Conservation (phyloP, 176 grass and related monocot genomes). For the Oryza punctata region DNA sequence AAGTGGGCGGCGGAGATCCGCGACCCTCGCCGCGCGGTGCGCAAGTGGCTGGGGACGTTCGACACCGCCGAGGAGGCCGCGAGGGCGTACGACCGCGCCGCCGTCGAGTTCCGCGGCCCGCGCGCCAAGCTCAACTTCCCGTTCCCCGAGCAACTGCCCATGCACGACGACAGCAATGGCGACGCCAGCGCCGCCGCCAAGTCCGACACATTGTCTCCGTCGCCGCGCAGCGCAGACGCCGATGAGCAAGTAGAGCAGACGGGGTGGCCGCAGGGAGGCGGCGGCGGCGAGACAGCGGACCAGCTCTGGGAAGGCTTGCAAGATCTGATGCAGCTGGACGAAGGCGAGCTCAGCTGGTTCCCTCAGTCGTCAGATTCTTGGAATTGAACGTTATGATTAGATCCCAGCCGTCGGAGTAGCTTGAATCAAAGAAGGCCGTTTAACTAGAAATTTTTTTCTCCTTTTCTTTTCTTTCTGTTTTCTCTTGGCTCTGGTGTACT, state of each 20-base stretch:
- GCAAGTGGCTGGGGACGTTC: slow-evolving; percentile 90
- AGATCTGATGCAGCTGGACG: slow-evolving; percentile 68
- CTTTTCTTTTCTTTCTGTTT: not conserved
- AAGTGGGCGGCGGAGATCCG: slow-evolving; percentile 99
- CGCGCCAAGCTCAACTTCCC: slow-evolving; percentile 91
- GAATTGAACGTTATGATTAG: slow-evolving; percentile 28
- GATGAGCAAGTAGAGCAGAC: not conserved
- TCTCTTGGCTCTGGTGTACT: slow-evolving; percentile 32
- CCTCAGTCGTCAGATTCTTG: slow-evolving; percentile 2
- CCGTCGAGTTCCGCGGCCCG: slow-evolving; percentile 87
- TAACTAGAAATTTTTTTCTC: not conserved
- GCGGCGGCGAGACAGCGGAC: slow-evolving; percentile 29
- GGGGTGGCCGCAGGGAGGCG: not conserved
- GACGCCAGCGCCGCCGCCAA: not conserved
- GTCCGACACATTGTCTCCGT: slow-evolving; percentile 40
- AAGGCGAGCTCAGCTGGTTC: slow-evolving; percentile 46
- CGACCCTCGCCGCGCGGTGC: slow-evolving; percentile 73
- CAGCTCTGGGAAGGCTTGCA: slow-evolving; percentile 76
- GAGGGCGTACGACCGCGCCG: slow-evolving; percentile 73
- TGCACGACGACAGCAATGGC: not conserved
- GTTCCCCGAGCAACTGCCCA: slow-evolving; percentile 52
- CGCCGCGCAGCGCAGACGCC: slow-evolving; percentile 13
- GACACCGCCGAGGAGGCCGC: slow-evolving; percentile 83
- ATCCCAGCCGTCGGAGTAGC: slow-evolving; percentile 40
- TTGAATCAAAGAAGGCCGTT: not conserved